Percentiles rank a stretch among this genome's conserved stretches.
Evolutionary conservation across 2,329 filamentous ascomycete genomes (phyloP).

Genomic region (Venturia aucupariae): DNA sequence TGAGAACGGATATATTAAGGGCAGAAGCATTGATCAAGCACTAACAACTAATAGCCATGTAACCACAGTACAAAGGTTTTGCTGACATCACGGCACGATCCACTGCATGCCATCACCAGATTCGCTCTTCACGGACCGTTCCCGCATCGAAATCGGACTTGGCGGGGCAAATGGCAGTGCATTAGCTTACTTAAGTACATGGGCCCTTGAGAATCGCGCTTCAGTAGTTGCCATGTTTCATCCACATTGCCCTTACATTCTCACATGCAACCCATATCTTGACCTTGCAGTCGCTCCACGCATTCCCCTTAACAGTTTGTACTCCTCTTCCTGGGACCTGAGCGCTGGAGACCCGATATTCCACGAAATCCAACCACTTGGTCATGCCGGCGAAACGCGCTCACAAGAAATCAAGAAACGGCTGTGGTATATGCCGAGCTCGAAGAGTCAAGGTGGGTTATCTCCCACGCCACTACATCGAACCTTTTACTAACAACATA

Average conservation of each 20-base stretch:
- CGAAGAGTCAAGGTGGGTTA: constrained; percentile 8
- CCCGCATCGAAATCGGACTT: constrained; percentile 5
- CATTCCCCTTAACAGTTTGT: background rate
- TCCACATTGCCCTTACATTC: background rate
- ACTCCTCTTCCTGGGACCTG: background rate
- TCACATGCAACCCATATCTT: background rate
- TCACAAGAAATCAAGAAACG: constrained; percentile 14
- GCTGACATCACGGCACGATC: background rate
- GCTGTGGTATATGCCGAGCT: constrained; percentile 11
- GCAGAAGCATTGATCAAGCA: no score
- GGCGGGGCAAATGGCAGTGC: background rate
- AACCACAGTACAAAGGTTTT: no score
- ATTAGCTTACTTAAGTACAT: background rate
- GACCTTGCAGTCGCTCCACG: background rate
- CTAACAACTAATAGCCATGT: no score
- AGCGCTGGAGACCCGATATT: background rate
- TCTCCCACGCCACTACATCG: background rate
- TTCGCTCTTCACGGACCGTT: background rate
- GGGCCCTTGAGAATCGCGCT: background rate
- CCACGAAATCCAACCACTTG: background rate
- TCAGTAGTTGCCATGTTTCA: constrained; percentile 3
- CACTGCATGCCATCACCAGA: background rate
- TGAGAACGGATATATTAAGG: no score
- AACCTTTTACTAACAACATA: no score
- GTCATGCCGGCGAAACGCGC: constrained; percentile 16